Evolutionary conservation across 192 early-diverging fungal species (phyloP), one percentile per base, ranked within the genome.

Genomic region (Rhizoclosmatium sp.): DNA sequence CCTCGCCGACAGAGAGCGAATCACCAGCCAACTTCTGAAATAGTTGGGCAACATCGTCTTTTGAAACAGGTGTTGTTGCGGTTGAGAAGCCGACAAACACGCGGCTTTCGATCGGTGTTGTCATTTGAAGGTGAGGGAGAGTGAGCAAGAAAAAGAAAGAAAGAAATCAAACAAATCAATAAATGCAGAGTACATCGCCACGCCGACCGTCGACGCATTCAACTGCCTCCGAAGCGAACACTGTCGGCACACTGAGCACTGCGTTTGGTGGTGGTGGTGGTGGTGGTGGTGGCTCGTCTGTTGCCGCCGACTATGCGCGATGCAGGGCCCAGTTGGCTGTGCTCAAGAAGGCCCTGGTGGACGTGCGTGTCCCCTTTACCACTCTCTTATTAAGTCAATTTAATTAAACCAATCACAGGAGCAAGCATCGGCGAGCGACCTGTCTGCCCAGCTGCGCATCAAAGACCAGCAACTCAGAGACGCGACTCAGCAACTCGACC

Each of bases 261-360:
- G 31, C 31, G 31, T 31, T 31, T 31, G 31, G 31, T 31, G 31
- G 31, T 31, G 31, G 31, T 31, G 31, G 31, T 31, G 31, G 31
- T 31, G 31, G 31, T 31, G 31, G 31, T 31, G 31, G 31, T 31
- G 31, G 31, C 31, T 31, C 31, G 31, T 31, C 31, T 31, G 31
- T 31, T 31, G 31, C 31, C 31, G 16, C 51, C 9, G 51, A 69
- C 9, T 47, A 59, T 42, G 70, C 51, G n/a, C 47, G 70, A 9
- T 19, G 21, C 19, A 47, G 70, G 47, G 49, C 70, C n/a, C 70
- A 72, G 58, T 41, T 59, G 47, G 70, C 70, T 39, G 70, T 72
- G 31, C 47, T 72, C 21, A 51, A 58, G 70, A 10, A 41, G 47
- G 70, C 70, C n/a, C 54, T 72, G n/a, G 23, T 59, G 12, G 54